phyloP scores from a whole-genome alignment of 352 stramenopile genomes.

The Pythium angustatum region DNA sequence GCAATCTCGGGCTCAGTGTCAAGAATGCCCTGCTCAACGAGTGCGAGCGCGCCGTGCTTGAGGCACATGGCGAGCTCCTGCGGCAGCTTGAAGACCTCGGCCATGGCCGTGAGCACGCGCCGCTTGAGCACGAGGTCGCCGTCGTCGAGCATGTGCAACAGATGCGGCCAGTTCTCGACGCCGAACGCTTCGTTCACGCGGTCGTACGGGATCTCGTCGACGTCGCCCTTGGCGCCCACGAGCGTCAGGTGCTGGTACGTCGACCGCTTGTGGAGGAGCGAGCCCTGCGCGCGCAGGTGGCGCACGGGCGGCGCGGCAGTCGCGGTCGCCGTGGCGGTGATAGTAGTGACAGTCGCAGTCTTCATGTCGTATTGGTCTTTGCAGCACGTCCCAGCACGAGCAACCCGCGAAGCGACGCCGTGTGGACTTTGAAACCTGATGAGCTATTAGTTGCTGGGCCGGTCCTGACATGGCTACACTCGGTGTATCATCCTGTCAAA shows the following conservation, averaged over 20 bases:
- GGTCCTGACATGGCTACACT: slow-evolving; percentile 15
- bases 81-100: slow-evolving; percentile 56
- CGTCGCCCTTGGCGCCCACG: slow-evolving; percentile 49
- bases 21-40: slow-evolving; percentile 48
- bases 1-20: slow-evolving; percentile 42
- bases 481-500: not conserved
- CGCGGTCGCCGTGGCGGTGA: not conserved
- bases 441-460: slow-evolving; percentile 4
- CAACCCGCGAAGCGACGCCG: slow-evolving; percentile 7
- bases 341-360: not conserved
- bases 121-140: slow-evolving; percentile 50
- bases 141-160: slow-evolving; percentile 61
- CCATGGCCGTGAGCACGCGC: slow-evolving; percentile 51
- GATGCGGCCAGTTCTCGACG: slow-evolving; percentile 65
- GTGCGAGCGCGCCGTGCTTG: slow-evolving; percentile 55
- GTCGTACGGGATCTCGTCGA: slow-evolving; percentile 57
- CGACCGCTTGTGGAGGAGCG: slow-evolving; percentile 68
- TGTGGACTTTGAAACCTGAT: not conserved
- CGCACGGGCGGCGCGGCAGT: slow-evolving; percentile 30
- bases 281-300: slow-evolving; percentile 56
- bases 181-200: slow-evolving; percentile 69
- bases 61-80: slow-evolving; percentile 65
- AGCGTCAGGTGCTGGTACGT: slow-evolving; percentile 61
- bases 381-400: too few species aligned
- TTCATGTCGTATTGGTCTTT: slow-evolving; percentile 15